Conservation (phyloP, 768 basidiomycete species). For the Agaricus blazei region DNA sequence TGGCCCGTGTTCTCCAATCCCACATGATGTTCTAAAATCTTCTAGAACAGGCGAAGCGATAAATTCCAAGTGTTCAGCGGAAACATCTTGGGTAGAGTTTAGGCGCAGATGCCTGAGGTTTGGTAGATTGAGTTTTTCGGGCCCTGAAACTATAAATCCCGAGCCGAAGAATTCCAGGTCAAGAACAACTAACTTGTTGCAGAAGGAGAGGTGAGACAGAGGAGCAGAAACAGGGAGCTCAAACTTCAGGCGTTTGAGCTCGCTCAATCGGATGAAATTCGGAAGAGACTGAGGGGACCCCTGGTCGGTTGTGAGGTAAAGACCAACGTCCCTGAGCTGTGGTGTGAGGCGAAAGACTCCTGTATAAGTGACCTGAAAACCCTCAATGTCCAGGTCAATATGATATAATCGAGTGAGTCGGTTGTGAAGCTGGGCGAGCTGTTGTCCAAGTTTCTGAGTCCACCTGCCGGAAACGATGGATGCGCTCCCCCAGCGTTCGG, state of each 20-base stretch:
- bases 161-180: not conserved
- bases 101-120: not conserved
- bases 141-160: not conserved
- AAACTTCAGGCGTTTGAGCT: not conserved
- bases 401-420: not conserved
- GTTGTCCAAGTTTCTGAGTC: conserved; percentile 15
- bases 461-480: conserved; percentile 15
- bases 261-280: not conserved
- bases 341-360: not conserved
- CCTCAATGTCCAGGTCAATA: not conserved
- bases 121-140: not conserved
- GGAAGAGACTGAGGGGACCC: not conserved
- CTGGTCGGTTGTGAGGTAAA: not conserved
- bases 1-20: not conserved
- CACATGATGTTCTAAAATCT: not conserved
- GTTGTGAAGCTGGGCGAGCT: conserved; percentile 15
- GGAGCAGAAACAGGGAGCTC: not conserved
- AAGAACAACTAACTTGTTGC: not conserved
- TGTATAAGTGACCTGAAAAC: not conserved
- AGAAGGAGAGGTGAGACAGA: not conserved
- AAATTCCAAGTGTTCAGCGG: not conserved
- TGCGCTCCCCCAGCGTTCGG: conserved; percentile 18
- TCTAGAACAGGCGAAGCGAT: not conserved
- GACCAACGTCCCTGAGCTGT: not conserved
- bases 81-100: not conserved